phyloP scores from a whole-genome alignment of 2,329 filamentous ascomycete genomes.

The Aspergillus chevalieri region DNA sequence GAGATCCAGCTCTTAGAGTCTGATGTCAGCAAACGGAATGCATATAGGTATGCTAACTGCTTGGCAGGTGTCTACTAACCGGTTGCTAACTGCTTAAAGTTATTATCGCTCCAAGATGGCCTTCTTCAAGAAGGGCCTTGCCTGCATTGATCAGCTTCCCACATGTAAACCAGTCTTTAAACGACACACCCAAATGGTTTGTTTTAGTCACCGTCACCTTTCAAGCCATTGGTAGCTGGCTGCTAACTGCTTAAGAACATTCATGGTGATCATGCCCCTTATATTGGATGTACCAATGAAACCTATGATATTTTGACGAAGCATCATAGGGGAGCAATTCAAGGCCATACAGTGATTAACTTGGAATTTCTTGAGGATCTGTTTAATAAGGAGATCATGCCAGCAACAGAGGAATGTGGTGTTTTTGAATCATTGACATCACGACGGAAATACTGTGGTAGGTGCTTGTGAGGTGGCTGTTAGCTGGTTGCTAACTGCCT shows the following conservation, averaged over 20 bases:
- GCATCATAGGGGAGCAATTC: constrained; percentile 2
- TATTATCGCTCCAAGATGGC: constrained; percentile 4
- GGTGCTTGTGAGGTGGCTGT: constrained; percentile 2
- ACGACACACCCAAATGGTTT: constrained; percentile 1
- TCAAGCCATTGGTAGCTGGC: not conserved
- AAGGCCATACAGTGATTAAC: constrained; percentile 1
- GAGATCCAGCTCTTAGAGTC: not conserved
- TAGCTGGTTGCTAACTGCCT: constrained; percentile 4
- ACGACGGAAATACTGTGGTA: constrained; percentile 1
- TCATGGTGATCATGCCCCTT: constrained; percentile 1
- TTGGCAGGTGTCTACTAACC: constrained; percentile 1
- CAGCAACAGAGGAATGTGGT: constrained; percentile 4
- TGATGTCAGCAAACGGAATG: not conserved
- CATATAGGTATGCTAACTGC: not conserved
- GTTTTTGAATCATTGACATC: constrained; percentile 1
- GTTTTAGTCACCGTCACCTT: not conserved
- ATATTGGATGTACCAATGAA: constrained; percentile 6
- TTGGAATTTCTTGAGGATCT: constrained; percentile 5
- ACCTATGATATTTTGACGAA: not conserved
- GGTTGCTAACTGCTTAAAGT: constrained; percentile 3
- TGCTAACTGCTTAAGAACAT: constrained; percentile 3
- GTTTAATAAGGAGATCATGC: constrained; percentile 5
- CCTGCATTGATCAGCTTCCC: constrained; percentile 4
- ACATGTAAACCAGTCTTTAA: constrained; percentile 6
- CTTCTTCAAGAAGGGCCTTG: not conserved